Evolutionary conservation across 768 basidiomycete genomes (phyloP).

Genomic region (Tephrocybe sp.): DNA sequence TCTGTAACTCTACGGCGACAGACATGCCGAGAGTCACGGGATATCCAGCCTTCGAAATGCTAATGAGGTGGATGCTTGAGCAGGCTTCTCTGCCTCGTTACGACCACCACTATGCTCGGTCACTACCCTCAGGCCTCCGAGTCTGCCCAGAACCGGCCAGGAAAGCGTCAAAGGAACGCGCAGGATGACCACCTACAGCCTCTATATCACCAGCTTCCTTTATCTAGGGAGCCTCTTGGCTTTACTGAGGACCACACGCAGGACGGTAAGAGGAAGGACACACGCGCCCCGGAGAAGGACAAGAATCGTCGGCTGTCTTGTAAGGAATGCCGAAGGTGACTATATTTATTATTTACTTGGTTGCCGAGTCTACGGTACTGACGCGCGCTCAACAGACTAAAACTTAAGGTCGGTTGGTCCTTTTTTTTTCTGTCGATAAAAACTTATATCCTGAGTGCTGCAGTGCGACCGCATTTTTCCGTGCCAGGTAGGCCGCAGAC

Average conservation of each 20-base stretch:
- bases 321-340: constrained; percentile 47
- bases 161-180: constrained; percentile 7
- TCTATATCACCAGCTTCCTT: constrained; percentile 10
- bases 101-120: constrained; percentile 9
- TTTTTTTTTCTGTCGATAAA: not conserved
- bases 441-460: not conserved
- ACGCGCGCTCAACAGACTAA: constrained; percentile 30
- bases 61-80: constrained; percentile 7
- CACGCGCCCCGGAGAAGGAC: constrained; percentile 34
- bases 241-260: constrained; percentile 2
- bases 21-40: constrained; percentile 13
- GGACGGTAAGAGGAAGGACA: constrained; percentile 9
- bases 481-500: constrained; percentile 41
- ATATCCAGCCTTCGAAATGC: constrained; percentile 9
- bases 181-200: constrained; percentile 6
- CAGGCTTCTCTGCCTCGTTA: constrained; percentile 6
- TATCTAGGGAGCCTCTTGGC: constrained; percentile 6
- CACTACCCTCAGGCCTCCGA: not conserved
- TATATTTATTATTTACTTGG: constrained; percentile 14
- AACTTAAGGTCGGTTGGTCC: constrained; percentile 39
- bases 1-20: not conserved
- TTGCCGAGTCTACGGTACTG: not conserved
- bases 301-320: constrained; percentile 46
- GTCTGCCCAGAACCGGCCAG: constrained; percentile 5
- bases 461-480: constrained; percentile 67